Evolutionary conservation across 306 rosid genomes (phyloP).

Genomic region (Rosa persica): DNA sequence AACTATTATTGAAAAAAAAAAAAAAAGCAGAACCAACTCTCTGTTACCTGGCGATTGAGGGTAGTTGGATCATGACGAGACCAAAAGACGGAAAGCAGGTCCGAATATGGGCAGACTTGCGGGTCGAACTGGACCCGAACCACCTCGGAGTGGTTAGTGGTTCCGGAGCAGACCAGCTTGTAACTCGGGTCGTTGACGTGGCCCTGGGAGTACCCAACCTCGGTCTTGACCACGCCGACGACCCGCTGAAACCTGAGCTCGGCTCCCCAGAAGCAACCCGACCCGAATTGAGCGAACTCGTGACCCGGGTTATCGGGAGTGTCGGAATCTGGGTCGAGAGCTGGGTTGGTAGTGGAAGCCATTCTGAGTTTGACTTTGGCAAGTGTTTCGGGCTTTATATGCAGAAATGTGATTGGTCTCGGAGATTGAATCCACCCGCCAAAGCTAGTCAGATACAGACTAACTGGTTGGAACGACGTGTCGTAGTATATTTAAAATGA

Average conservation of each 20-base stretch:
- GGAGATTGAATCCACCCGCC: background rate
- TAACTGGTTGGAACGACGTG: background rate
- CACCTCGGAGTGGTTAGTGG: constrained; percentile 72
- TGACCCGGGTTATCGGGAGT: constrained; percentile 46
- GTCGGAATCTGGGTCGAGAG: constrained; percentile 56
- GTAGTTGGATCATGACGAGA: constrained; percentile 73
- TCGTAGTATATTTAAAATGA: too few species aligned
- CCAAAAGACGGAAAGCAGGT: constrained; percentile 69
- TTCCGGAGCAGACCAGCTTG: constrained; percentile 57
- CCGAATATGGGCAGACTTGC: constrained; percentile 43
- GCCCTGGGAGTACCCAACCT: constrained; percentile 89
- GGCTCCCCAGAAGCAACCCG: constrained; percentile 92
- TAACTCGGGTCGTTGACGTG: constrained; percentile 59
- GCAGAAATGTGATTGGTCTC: background rate
- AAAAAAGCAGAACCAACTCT: background rate
- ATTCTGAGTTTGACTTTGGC: background rate
- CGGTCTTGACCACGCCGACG: constrained; percentile 66
- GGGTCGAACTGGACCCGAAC: constrained; percentile 85
- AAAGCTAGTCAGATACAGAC: background rate
- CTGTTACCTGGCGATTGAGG: constrained; percentile 64
- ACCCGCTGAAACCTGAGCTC: constrained; percentile 77
- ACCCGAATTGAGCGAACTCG: constrained; percentile 77
- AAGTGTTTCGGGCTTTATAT: background rate
- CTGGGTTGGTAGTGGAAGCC: constrained; percentile 43
- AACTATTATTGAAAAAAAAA: background rate